These are phyloP conservation scores for Daphne laureola DNA, from an alignment of 441 rosid genomes.

Conservation along the genomic window DNA sequence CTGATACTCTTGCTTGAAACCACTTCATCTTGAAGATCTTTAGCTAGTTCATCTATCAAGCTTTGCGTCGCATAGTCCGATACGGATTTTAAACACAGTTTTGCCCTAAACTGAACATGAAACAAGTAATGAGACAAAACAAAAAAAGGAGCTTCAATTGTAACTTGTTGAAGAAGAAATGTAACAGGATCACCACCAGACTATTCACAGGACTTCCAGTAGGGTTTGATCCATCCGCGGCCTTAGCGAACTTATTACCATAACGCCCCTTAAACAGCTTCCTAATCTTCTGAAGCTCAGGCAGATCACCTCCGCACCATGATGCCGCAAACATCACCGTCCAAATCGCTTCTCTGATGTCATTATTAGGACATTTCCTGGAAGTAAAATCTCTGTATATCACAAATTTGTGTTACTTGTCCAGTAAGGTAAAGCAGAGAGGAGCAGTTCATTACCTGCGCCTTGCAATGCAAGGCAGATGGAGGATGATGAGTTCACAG, in stretches of 20 bases:
- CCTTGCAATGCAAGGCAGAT: slow-evolving; percentile 19
- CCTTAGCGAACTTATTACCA: slow-evolving; percentile 16
- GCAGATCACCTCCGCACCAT: slow-evolving; percentile 24
- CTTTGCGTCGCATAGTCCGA: slow-evolving; percentile 14
- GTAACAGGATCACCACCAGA: slow-evolving; percentile 15
- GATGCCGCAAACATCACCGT: slow-evolving; percentile 22
- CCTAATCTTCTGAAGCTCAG: slow-evolving; percentile 19
- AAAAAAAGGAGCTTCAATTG: neutral
- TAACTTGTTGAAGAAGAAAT: neutral
- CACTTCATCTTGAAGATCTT: slow-evolving; percentile 12
- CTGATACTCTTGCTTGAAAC: neutral
- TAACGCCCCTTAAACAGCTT: slow-evolving; percentile 16
- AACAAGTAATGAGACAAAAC: neutral
- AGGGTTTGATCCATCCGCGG: slow-evolving; percentile 12
- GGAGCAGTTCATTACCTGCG: slow-evolving; percentile 14
- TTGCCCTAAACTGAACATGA: slow-evolving; percentile 16
- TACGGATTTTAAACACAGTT: slow-evolving; percentile 14
- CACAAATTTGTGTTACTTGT: neutral
- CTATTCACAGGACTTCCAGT: slow-evolving; percentile 14
- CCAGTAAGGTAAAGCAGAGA: too few relatives aligned
- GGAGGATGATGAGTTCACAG: slow-evolving; percentile 21
- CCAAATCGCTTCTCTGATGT: slow-evolving; percentile 26
- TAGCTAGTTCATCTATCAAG: slow-evolving; percentile 20
- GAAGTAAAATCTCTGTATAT: neutral
- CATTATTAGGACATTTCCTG: slow-evolving; percentile 20